Percentiles rank a stretch among this genome's conserved stretches.
These are phyloP conservation scores for Ophiostoma fasciatum DNA, from an alignment of 2,329 filamentous ascomycete species.

Conservation along the genomic window DNA sequence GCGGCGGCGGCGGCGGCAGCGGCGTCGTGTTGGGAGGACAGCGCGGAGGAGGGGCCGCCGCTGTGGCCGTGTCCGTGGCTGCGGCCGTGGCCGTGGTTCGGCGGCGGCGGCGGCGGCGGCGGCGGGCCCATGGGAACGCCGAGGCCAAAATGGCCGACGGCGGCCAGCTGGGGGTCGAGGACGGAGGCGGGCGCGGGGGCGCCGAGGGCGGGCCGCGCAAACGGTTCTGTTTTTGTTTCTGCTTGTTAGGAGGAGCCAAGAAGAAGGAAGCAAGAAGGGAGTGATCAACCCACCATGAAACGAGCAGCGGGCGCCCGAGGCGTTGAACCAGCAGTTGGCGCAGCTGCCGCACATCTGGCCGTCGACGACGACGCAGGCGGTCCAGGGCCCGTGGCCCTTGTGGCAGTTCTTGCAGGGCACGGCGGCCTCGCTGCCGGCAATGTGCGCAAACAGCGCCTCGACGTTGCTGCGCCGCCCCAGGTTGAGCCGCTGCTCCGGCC, in stretches of 20 bases:
- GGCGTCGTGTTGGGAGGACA: not conserved
- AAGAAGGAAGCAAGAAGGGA: not conserved
- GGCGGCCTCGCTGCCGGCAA: slow-evolving; percentile 33
- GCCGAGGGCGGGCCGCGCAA: slow-evolving; percentile 29
- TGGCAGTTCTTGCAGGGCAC: slow-evolving; percentile 44
- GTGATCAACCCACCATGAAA: slow-evolving; percentile 35
- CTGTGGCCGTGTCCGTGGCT: not conserved
- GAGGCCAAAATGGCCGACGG: too few species aligned
- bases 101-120: slow-evolving; percentile 2
- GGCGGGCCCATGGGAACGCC: too few species aligned
- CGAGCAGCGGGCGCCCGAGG: slow-evolving; percentile 42
- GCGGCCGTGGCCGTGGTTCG: not conserved
- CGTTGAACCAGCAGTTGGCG: slow-evolving; percentile 50
- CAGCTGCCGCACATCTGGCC: slow-evolving; percentile 48
- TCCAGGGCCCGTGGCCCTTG: slow-evolving; percentile 46
- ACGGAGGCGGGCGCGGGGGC: not conserved
- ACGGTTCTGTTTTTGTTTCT: slow-evolving; percentile 9
- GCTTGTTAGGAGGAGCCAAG: not conserved
- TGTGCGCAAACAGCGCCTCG: slow-evolving; percentile 42
- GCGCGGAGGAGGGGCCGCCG: not conserved
- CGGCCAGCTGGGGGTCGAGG: slow-evolving; percentile 6
- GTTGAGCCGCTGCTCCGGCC: slow-evolving; percentile 38
- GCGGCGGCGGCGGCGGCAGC: slow-evolving; percentile 8
- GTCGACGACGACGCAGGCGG: slow-evolving; percentile 40
- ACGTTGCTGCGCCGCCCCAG: slow-evolving; percentile 43